phyloP scores from a whole-genome alignment of 2,329 filamentous ascomycete genomes.

The Hysterium pulicare region DNA sequence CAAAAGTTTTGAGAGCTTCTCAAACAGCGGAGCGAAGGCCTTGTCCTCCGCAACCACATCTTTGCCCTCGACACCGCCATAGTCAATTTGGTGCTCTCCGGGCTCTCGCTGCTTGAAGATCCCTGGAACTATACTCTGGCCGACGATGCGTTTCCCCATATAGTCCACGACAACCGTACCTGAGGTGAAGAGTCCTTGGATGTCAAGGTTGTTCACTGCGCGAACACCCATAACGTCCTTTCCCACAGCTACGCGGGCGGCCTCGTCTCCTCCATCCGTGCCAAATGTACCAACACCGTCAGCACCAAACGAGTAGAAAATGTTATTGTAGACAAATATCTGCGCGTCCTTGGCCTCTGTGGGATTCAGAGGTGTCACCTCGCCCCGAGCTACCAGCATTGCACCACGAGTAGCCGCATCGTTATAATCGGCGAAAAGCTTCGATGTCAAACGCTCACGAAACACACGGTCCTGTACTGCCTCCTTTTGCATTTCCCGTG shows the following conservation, averaged over 20 bases:
- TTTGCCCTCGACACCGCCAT: constrained; percentile 95
- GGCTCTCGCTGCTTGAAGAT: constrained; percentile 99
- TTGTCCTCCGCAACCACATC: constrained; percentile 90
- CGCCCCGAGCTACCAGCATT: constrained; percentile 85
- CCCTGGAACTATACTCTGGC: constrained; percentile 95
- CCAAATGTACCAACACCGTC: constrained; percentile 97
- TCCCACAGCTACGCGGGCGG: constrained; percentile 88
- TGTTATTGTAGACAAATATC: constrained; percentile 99
- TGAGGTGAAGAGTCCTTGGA: constrained; percentile 88
- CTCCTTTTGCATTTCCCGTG: constrained; percentile 88
- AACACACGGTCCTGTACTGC: constrained; percentile 94
- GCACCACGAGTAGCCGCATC: constrained; percentile 91
- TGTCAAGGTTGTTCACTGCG: constrained; percentile 94
- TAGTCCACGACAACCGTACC: constrained; percentile 97
- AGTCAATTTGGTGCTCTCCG: constrained; percentile 98
- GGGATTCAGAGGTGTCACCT: constrained; percentile 90
- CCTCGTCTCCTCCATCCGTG: constrained; percentile 93
- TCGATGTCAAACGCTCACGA: constrained; percentile 87
- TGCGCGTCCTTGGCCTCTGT: constrained; percentile 90
- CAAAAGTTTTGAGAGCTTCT: constrained; percentile 85
- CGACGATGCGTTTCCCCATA: constrained; percentile 92
- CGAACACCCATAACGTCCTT: constrained; percentile 95
- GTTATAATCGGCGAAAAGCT: constrained; percentile 96
- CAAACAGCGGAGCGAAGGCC: constrained; percentile 77
- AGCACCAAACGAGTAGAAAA: constrained; percentile 98